Evolutionary conservation across 345 rosid species (phyloP), one percentile per base, ranked within the genome.

Genomic region (Hevea brasiliensis): DNA sequence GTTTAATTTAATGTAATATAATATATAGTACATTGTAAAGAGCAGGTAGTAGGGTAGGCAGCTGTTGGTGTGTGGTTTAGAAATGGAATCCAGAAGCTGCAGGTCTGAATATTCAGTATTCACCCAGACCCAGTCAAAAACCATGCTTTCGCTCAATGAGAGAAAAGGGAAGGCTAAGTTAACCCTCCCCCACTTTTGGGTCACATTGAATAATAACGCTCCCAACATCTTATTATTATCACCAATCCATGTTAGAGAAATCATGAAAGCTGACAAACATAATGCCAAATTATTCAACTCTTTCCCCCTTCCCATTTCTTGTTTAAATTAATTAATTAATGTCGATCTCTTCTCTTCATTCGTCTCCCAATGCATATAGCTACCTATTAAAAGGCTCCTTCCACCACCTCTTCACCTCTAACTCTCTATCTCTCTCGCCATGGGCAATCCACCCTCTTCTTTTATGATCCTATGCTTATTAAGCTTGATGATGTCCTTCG

Each of bases 221-320:
- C 77, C 85, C 91, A 88, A 77, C 85, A 85, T 60, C 81, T 75
- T 83, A 87, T 91, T 83, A 87, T 91, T 75, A 86, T 86, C 79
- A 85, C 87, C 53, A 77, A 64, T 73, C 82, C 85, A 75, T 81
- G 92, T 85, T 77, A 68, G 78, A 71, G 74, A 80, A 79, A 85
- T 88, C 87, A 84, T 87, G 84, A 85, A 82, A 84, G 77, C 85
- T 81, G 86, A 82, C 73, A 76, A 72, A 79, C 75, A 85, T 63
- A 59, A n/a, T 15, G 10, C 55, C 14, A 4, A 50, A 15, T n/a
- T n/a, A n/a, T n/a, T n/a, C n/a, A n/a, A n/a, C n/a, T n/a, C n/a
- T n/a, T n/a, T n/a, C n/a, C n/a, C n/a, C n/a, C n/a, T n/a, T n/a
- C n/a, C n/a, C n/a, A 50, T 50, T 3, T 50, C 1, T 15, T 12